These are phyloP conservation scores for Phytophthora megakarya DNA, from an alignment of 352 stramenopile genomes.

Conservation along the genomic window DNA sequence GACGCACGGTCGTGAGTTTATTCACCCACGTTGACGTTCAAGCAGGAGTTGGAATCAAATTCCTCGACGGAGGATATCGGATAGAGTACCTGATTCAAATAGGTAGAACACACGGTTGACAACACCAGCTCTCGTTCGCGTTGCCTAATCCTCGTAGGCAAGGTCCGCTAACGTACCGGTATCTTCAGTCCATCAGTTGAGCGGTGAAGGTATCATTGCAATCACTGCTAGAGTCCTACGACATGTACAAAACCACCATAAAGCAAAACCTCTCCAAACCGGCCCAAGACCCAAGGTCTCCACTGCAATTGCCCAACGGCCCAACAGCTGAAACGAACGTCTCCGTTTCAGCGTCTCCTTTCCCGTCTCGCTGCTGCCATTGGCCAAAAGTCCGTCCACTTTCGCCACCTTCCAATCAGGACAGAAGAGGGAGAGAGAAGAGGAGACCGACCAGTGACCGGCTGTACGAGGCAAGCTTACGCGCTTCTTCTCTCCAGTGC, in stretches of 20 bases:
- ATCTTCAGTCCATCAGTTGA: conserved; percentile 2
- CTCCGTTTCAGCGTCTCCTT: conserved; percentile 16
- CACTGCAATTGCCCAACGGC: too few species aligned
- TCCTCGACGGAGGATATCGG: too few species aligned
- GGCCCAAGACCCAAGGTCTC: too few species aligned
- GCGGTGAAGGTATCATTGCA: neutral
- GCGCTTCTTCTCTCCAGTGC: too few species aligned
- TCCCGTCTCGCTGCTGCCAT: neutral
- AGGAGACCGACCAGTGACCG: conserved; percentile 17
- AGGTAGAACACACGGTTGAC: too few species aligned
- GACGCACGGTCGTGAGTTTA: conserved; percentile 6
- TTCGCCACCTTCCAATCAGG: conserved; percentile 14
- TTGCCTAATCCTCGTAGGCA: neutral
- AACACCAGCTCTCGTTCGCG: conserved; percentile 6
- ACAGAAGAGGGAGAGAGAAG: conserved; percentile 23
- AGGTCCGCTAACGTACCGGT: neutral
- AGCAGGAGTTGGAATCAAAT: too few species aligned
- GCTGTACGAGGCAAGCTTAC: conserved; percentile 14
- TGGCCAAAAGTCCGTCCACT: conserved; percentile 24
- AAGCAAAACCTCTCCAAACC: too few species aligned
- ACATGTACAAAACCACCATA: too few species aligned
- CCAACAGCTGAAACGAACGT: neutral
- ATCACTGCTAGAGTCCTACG: too few species aligned
- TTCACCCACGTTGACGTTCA: neutral
- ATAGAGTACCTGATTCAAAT: too few species aligned